These are phyloP conservation scores for Microsporum audouinii DNA, from an alignment of 2,329 filamentous ascomycete species.

Conservation along the genomic window DNA sequence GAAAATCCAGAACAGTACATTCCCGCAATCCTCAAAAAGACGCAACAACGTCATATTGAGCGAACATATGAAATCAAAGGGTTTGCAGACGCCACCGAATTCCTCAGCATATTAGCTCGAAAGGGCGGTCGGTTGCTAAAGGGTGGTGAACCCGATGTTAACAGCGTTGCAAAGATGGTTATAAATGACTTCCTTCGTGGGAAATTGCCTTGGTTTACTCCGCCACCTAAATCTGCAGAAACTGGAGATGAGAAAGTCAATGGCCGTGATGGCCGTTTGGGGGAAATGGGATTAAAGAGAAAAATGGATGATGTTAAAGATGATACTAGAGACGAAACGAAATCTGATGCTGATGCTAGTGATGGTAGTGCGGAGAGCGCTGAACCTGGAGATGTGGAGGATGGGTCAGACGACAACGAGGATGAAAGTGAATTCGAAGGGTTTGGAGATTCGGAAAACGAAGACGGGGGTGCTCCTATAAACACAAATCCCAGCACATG, in stretches of 20 bases:
- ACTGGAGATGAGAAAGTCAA: slow-evolving; percentile 40
- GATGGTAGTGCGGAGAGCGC: slow-evolving; percentile 15
- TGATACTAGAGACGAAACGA: slow-evolving; percentile 21
- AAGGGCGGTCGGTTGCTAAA: slow-evolving; percentile 79
- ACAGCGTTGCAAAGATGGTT: slow-evolving; percentile 93
- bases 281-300: slow-evolving; percentile 72
- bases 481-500: neutral
- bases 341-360: slow-evolving; percentile 16
- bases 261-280: slow-evolving; percentile 64
- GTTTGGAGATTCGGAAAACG: slow-evolving; percentile 33
- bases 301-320: slow-evolving; percentile 50
- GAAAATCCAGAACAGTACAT: slow-evolving; percentile 96
- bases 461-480: slow-evolving; percentile 12
- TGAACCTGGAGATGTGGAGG: slow-evolving; percentile 20
- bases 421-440: slow-evolving; percentile 32
- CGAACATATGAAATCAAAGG: slow-evolving; percentile 82
- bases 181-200: slow-evolving; percentile 92
- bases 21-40: slow-evolving; percentile 63
- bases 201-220: slow-evolving; percentile 92
- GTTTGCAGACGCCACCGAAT: slow-evolving; percentile 65
- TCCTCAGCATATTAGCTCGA: slow-evolving; percentile 74
- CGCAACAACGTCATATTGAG: slow-evolving; percentile 79
- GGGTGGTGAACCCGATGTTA: slow-evolving; percentile 87
- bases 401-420: slow-evolving; percentile 25
- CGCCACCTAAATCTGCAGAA: slow-evolving; percentile 51